Evolutionary conservation across 2,329 filamentous ascomycete species (phyloP), one percentile per base, ranked within the genome.

Genomic region (Colletotrichum paranaense): DNA sequence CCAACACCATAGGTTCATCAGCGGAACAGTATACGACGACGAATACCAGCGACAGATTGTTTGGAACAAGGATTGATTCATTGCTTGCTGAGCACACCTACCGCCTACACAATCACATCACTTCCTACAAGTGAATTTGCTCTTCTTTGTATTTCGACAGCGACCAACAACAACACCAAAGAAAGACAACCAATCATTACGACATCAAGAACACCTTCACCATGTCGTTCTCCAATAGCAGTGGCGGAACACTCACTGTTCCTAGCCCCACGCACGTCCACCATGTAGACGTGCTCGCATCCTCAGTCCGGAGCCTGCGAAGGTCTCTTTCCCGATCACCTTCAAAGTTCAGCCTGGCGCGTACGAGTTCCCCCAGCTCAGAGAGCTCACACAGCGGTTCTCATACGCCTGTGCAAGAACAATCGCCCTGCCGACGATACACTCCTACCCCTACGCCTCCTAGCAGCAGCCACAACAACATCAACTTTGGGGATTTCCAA

Each of bases 241-340:
- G 87, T 71, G 93, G 94, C 81, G 94, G 94, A 79, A 96, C 94
- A 72, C 88, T 97, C 78, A 95, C 97, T 79, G 88, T 98, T 78
- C 92, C 95, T 76, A 98, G 95, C 75, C 95, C 96, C 72, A 96
- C 94, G 60, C 92, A 94, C 79, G 91, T 91, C 74, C 94, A 94
- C 81, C 92, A 94, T 83, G 93, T 96, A 78, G 94, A 97, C 85
- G 91, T 94, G 76, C 80, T 81, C 67, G 92, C 93, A 74, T 92
- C 94, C 63, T 92, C 94, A 72, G 93, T 98, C 75, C 91, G 94
- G 80, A 94, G 95, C 78, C 87, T 98, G 72, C 90, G 95, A 76
- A 93, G 95, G 77, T 98, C 96, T 30, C 88, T 98, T 75, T 98
- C 95, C 70, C 91, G 95, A 78, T 98, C 96, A n/a, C 96, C 96